A percentile compares a stretch with the other conserved stretches of the same genome.
Evolutionary conservation across 2,329 filamentous ascomycete species (phyloP).

Genomic region (Anthostomella pinea): DNA sequence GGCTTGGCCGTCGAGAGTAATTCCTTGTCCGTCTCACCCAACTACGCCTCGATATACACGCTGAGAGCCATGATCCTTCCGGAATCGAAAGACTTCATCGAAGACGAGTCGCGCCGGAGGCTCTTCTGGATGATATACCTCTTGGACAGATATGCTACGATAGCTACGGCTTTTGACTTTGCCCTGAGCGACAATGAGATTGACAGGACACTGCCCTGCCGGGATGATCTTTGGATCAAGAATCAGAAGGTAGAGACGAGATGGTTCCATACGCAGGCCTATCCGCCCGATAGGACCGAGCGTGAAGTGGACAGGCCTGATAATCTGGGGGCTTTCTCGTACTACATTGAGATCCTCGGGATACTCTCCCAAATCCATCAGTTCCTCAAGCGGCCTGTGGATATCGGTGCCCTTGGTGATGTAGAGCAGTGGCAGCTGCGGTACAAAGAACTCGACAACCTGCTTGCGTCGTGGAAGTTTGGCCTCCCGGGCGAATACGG

Average conservation of each 20-base stretch:
- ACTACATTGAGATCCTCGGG: slow-evolving; percentile 85
- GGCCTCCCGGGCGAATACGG: slow-evolving; percentile 79
- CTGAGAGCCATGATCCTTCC: slow-evolving; percentile 80
- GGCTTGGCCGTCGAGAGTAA: slow-evolving; percentile 81
- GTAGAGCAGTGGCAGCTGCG: slow-evolving; percentile 87
- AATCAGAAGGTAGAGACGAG: slow-evolving; percentile 82
- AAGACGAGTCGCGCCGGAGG: slow-evolving; percentile 80
- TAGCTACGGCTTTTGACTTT: slow-evolving; percentile 90
- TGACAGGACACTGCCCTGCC: slow-evolving; percentile 80
- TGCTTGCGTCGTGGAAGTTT: slow-evolving; percentile 79
- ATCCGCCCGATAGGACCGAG: slow-evolving; percentile 47
- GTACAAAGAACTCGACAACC: slow-evolving; percentile 80
- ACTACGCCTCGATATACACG: slow-evolving; percentile 84
- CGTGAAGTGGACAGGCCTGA: slow-evolving; percentile 68
- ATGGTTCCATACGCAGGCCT: slow-evolving; percentile 65
- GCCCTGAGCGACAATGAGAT: slow-evolving; percentile 87
- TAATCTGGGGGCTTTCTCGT: slow-evolving; percentile 82
- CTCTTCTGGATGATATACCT: slow-evolving; percentile 95
- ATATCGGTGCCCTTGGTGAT: slow-evolving; percentile 79
- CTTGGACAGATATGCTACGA: slow-evolving; percentile 84
- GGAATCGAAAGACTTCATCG: slow-evolving; percentile 80
- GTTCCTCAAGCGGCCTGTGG: slow-evolving; percentile 84
- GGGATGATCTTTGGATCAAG: slow-evolving; percentile 80
- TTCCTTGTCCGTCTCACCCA: slow-evolving; percentile 73
- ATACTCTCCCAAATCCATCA: slow-evolving; percentile 85